Conservation (phyloP, 176 grass and related monocot species). For the Oryza officinalis region DNA sequence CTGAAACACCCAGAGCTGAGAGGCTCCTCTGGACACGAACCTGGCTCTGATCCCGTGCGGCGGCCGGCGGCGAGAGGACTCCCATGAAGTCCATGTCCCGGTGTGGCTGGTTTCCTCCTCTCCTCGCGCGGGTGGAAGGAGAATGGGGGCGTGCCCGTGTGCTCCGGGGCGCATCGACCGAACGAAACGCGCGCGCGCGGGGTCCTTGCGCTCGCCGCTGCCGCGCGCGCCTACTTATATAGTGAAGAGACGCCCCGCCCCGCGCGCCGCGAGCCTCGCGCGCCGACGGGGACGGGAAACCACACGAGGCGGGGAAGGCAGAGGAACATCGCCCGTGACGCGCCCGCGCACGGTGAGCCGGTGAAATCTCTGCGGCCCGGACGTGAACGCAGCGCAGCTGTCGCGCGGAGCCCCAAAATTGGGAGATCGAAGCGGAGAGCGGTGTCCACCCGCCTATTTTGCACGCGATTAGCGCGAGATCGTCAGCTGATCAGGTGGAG, state of each 20-base stretch:
- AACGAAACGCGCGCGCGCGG: neutral
- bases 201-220: neutral
- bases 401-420: neutral
- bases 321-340: neutral
- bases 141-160: neutral
- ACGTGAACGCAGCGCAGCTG: too few relatives aligned
- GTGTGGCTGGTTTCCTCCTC: neutral
- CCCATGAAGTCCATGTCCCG: conserved; percentile 24
- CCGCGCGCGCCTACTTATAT: neutral
- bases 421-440: neutral
- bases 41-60: neutral
- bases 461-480: too few relatives aligned
- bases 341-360: too few relatives aligned
- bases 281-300: neutral
- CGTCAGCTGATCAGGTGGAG: too few relatives aligned
- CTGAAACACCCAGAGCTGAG: neutral
- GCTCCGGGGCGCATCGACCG: neutral
- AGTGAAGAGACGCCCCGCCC: too few relatives aligned
- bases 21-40: neutral
- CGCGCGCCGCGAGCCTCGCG: too few relatives aligned
- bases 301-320: neutral
- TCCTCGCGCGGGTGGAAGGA: neutral
- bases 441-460: too few relatives aligned
- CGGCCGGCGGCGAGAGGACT: conserved; percentile 11
- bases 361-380: neutral